phyloP scores from a whole-genome alignment of 768 basidiomycete species.

The Tulasnella sp. region DNA sequence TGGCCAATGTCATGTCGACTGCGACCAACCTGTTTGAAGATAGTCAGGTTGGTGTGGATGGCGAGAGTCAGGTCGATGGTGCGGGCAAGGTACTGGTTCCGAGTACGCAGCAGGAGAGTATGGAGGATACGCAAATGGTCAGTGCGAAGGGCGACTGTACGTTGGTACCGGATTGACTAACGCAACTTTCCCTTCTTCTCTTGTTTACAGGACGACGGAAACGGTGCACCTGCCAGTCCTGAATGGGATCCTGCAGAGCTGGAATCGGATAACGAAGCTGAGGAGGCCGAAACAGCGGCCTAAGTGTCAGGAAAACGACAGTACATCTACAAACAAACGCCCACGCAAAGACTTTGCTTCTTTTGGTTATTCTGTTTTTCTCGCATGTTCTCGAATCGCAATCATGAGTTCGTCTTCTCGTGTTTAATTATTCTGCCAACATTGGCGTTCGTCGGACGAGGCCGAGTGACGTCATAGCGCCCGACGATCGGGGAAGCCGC shows the following conservation, averaged over 20 bases:
- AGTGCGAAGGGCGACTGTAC: neutral
- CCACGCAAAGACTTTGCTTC: neutral
- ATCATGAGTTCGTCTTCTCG: neutral
- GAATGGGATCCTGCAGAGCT: neutral
- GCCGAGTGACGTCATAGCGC: neutral
- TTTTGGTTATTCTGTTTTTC: neutral
- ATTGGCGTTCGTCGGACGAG: neutral
- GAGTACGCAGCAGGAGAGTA: neutral
- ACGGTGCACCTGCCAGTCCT: neutral
- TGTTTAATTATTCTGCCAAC: neutral
- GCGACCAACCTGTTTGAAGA: conserved; percentile 3
- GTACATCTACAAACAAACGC: neutral
- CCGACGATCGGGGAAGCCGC: neutral
- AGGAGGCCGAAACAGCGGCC: neutral
- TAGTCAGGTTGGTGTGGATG: neutral
- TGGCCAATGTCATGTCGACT: neutral
- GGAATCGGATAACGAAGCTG: neutral
- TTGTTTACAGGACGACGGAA: neutral
- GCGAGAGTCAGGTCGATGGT: conserved; percentile 2
- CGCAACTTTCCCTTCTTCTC: neutral
- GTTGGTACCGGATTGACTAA: neutral
- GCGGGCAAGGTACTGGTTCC: neutral
- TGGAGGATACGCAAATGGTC: neutral
- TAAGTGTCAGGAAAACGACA: neutral
- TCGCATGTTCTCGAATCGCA: neutral